Evolutionary conservation across 441 rosid genomes (phyloP).

Genomic region (Arabidopsis lyrata): DNA sequence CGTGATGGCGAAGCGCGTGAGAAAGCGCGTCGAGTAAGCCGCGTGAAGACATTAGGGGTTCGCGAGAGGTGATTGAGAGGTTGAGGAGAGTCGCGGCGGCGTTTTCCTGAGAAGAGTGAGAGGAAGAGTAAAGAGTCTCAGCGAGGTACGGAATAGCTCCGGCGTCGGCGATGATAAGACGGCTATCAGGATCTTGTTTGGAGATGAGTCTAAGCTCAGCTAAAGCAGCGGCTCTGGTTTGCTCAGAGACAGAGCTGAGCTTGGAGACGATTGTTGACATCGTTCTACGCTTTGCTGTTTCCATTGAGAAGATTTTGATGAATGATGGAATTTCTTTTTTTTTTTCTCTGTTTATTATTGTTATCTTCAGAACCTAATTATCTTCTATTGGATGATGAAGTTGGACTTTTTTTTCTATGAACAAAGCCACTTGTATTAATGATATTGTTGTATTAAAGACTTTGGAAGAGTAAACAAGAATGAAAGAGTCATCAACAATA

Average conservation of each 20-base stretch:
- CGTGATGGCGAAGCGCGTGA: constrained; percentile 74
- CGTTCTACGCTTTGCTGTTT: constrained; percentile 73
- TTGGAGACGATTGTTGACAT: constrained; percentile 64
- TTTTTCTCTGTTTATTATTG: not conserved
- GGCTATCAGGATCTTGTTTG: constrained; percentile 77
- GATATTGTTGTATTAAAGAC: not conserved
- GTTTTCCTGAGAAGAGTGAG: constrained; percentile 75
- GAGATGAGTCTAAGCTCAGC: constrained; percentile 79
- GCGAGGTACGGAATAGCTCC: constrained; percentile 85
- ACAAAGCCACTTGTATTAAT: not conserved
- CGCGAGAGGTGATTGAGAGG: constrained; percentile 75
- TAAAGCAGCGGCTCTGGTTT: constrained; percentile 67
- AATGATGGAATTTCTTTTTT: not conserved
- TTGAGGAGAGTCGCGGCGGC: constrained; percentile 89
- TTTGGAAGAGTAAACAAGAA: constrained; percentile 15
- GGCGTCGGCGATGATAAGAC: constrained; percentile 68
- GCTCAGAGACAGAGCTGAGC: constrained; percentile 85
- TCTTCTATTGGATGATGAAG: not conserved
- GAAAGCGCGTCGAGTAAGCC: constrained; percentile 87
- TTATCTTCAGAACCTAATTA: not conserved
- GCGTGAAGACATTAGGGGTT: constrained; percentile 75
- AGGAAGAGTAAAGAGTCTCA: constrained; percentile 79
- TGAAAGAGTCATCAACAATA: not conserved
- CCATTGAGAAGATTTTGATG: constrained; percentile 49
- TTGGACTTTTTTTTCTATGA: constrained; percentile 13